Percentiles rank a stretch among this genome's conserved stretches.
Evolutionary conservation across 1,284 basidiomycete genomes (phyloP).

Genomic region (Heliocybe sulcata): DNA sequence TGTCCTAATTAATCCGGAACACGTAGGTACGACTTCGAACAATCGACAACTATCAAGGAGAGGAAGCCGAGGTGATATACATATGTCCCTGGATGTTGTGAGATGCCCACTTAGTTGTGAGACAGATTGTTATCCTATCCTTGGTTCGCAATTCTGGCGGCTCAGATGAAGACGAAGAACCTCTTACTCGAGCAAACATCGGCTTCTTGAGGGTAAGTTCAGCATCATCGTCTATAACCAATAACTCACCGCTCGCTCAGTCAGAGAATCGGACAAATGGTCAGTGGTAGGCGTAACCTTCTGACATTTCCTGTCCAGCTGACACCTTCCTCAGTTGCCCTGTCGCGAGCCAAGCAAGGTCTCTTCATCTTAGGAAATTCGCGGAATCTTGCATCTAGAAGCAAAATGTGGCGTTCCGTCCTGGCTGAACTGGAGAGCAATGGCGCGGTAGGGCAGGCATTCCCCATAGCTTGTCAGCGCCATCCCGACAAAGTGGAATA

Average conservation of each 20-base stretch:
- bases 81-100: background rate
- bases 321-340: conserved; percentile 40
- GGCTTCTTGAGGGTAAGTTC: conserved; percentile 58
- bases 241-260: conserved; percentile 19
- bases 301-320: background rate
- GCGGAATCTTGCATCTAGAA: conserved; percentile 35
- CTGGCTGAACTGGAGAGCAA: conserved; percentile 44
- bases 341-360: conserved; percentile 70
- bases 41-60: conserved; percentile 72
- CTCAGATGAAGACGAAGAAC: conserved; percentile 24
- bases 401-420: conserved; percentile 53
- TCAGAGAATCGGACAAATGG: conserved; percentile 53
- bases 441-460: conserved; percentile 39
- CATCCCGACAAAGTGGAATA: conserved; percentile 39
- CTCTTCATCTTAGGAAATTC: conserved; percentile 69
- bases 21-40: conserved; percentile 59
- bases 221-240: conserved; percentile 1
- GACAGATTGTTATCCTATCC: conserved; percentile 59
- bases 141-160: conserved; percentile 61
- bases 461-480: conserved; percentile 53
- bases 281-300: conserved; percentile 12
- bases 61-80: conserved; percentile 43
- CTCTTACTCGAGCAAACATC: conserved; percentile 34
- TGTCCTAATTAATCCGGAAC: background rate
- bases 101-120: background rate